Percentiles rank a stretch among this genome's conserved stretches.
phyloP scores from a whole-genome alignment of 1,139 yeast species.

The Schwanniomyces etchellsii region DNA sequence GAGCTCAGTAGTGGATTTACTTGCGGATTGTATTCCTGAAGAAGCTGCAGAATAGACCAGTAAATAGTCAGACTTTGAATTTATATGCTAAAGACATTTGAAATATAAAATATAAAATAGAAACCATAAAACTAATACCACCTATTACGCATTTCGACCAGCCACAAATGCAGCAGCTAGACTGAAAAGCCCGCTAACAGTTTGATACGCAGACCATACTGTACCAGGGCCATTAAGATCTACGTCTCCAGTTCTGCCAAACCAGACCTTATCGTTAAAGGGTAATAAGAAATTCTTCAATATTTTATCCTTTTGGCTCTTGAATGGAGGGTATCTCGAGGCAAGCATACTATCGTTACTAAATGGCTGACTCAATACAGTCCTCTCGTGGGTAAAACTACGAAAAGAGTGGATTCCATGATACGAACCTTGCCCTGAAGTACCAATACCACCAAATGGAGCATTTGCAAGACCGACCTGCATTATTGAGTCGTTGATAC shows the following conservation, averaged over 20 bases:
- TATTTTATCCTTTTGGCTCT: slow-evolving; percentile 24
- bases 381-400: slow-evolving; percentile 72
- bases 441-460: slow-evolving; percentile 92
- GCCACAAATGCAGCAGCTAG: slow-evolving; percentile 11
- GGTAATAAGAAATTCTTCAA: slow-evolving; percentile 20
- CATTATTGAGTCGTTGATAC: slow-evolving; percentile 66
- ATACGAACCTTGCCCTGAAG: slow-evolving; percentile 75
- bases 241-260: slow-evolving; percentile 31
- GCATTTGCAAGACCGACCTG: slow-evolving; percentile 68
- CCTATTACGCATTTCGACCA: background rate
- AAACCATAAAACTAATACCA: too few species aligned
- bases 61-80: too few species aligned
- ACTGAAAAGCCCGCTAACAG: slow-evolving; percentile 24
- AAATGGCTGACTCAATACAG: slow-evolving; percentile 61
- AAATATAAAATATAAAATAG: too few species aligned
- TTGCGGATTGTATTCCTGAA: too few species aligned
- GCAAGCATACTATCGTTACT: slow-evolving; percentile 57
- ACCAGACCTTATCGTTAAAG: slow-evolving; percentile 31
- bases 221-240: slow-evolving; percentile 28
- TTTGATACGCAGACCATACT: slow-evolving; percentile 29
- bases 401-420: slow-evolving; percentile 74
- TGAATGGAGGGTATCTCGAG: slow-evolving; percentile 68
- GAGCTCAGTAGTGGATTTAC: slow-evolving; percentile 27
- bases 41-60: too few species aligned
- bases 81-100: too few species aligned